A percentile compares a stretch with the other conserved stretches of the same genome.
phyloP scores from a whole-genome alignment of 1,284 basidiomycete species.

The Kwoniella shivajii region DNA sequence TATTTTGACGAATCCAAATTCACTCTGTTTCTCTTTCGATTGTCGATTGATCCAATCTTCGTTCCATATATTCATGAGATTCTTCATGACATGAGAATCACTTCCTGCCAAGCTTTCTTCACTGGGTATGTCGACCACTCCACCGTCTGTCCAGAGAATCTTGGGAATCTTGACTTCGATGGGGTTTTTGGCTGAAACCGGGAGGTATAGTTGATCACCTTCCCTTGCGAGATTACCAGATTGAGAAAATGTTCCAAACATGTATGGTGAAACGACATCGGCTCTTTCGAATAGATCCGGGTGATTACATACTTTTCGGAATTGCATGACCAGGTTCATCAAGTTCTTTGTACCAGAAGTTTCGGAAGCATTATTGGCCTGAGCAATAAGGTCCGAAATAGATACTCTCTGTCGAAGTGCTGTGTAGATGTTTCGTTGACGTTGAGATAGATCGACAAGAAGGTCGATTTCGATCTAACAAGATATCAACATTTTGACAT shows the following conservation, averaged over 20 bases:
- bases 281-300: constrained; percentile 98
- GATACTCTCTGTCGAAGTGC: constrained; percentile 90
- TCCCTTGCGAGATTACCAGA: constrained; percentile 82
- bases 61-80: constrained; percentile 89
- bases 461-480: constrained; percentile 92
- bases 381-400: constrained; percentile 89
- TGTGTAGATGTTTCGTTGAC: constrained; percentile 91
- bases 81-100: constrained; percentile 66
- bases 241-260: constrained; percentile 80
- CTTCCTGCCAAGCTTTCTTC: constrained; percentile 62
- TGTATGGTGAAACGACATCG: constrained; percentile 90
- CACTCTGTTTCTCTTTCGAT: constrained; percentile 59
- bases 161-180: constrained; percentile 79
- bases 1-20: constrained; percentile 75
- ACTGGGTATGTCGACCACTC: constrained; percentile 67
- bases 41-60: constrained; percentile 76
- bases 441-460: constrained; percentile 89
- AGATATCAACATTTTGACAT: neutral
- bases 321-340: constrained; percentile 99
- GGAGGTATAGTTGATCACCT: constrained; percentile 76
- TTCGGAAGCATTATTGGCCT: constrained; percentile 85
- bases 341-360: constrained; percentile 65
- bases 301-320: constrained; percentile 99
- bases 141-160: constrained; percentile 77
- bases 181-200: constrained; percentile 77